Conservation (phyloP, 2,329 filamentous ascomycete species). For the Cercospora sp. region DNA sequence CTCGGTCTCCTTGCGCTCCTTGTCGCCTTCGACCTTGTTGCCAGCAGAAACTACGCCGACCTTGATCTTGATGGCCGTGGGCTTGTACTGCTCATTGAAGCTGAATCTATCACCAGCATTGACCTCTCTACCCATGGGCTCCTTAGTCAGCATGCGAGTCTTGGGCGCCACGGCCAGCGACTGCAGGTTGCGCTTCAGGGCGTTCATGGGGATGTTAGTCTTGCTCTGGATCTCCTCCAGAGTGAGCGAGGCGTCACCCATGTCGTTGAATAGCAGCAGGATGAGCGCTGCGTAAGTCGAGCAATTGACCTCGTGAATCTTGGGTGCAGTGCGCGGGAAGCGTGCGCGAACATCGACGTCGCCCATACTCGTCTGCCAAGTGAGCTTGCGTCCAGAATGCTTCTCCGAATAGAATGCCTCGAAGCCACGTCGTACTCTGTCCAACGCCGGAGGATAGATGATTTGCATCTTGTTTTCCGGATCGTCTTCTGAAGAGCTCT, state of each 20-base stretch:
- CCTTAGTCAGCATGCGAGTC: conserved; percentile 75
- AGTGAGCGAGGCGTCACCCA: conserved; percentile 55
- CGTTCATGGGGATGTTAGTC: conserved; percentile 73
- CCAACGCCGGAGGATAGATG: conserved; percentile 73
- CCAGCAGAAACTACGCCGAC: conserved; percentile 77
- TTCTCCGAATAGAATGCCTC: conserved; percentile 84
- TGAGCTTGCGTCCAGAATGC: conserved; percentile 83
- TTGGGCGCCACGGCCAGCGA: conserved; percentile 82
- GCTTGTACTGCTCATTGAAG: conserved; percentile 79
- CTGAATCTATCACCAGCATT: conserved; percentile 75
- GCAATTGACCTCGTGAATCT: conserved; percentile 78
- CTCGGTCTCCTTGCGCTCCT: conserved; percentile 68
- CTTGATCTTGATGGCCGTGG: conserved; percentile 84
- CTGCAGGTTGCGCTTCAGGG: conserved; percentile 75
- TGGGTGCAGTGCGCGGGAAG: conserved; percentile 66
- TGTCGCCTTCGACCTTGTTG: conserved; percentile 78
- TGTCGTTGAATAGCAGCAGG: conserved; percentile 82
- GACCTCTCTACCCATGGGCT: conserved; percentile 74
- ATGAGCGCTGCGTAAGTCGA: conserved; percentile 92
- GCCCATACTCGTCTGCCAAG: conserved; percentile 76
- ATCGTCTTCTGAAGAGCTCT: conserved; percentile 54
- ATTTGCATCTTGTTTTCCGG: conserved; percentile 56
- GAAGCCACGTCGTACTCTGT: conserved; percentile 77
- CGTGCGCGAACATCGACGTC: conserved; percentile 82
- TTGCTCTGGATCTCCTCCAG: conserved; percentile 78